phyloP scores from a whole-genome alignment of 495 filamentous ascomycete species.

The Tuber aestivum region DNA sequence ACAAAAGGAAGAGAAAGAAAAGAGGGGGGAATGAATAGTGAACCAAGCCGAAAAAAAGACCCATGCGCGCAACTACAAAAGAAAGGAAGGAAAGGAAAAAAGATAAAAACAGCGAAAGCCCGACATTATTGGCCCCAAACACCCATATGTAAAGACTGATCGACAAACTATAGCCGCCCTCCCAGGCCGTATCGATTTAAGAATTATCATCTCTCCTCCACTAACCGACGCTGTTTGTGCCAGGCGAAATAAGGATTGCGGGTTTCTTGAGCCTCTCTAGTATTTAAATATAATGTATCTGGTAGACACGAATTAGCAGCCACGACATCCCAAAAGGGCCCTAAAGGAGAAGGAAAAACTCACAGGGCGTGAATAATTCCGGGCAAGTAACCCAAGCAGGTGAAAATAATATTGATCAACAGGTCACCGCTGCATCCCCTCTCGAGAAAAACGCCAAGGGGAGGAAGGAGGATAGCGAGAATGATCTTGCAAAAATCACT shows the following conservation, averaged over 20 bases:
- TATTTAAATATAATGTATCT: constrained; percentile 43
- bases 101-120: not conserved
- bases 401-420: constrained; percentile 78
- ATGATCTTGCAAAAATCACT: constrained; percentile 42
- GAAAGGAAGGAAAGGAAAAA: not conserved
- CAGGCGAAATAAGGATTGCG: not conserved
- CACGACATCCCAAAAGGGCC: not conserved
- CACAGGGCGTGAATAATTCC: constrained; percentile 47
- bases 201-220: not conserved
- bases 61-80: constrained; percentile 12
- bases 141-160: not conserved
- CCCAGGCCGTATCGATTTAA: not conserved
- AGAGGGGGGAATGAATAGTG: not conserved
- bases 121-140: not conserved
- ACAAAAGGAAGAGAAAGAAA: not conserved
- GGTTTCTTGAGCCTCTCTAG: constrained; percentile 7
- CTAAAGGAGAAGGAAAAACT: not conserved
- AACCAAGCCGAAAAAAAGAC: constrained; percentile 18
- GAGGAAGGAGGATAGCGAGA: constrained; percentile 54
- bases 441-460: constrained; percentile 88
- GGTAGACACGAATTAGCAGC: constrained; percentile 2
- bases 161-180: not conserved
- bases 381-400: constrained; percentile 74
- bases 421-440: constrained; percentile 36
- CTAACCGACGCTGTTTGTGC: not conserved